A percentile compares a stretch with the other conserved stretches of the same genome.
Evolutionary conservation across 2,329 filamentous ascomycete species (phyloP).

Genomic region (Aspergillus pseudonomiae): DNA sequence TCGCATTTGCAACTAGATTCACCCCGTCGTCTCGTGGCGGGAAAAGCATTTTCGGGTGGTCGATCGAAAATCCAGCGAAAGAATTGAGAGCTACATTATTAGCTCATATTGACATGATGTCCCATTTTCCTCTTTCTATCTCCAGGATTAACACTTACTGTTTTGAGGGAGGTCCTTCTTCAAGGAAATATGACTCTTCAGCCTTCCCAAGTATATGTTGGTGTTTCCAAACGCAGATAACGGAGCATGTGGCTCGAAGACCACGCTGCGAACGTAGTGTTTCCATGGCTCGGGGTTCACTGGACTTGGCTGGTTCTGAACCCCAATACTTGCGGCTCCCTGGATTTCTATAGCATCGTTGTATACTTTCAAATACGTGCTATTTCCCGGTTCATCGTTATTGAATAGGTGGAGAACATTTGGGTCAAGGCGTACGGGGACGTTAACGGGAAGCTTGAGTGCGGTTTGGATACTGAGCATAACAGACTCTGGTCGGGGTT

Average conservation of each 20-base stretch:
- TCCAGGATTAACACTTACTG: conserved; percentile 9
- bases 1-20: conserved; percentile 26
- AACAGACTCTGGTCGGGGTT: conserved; percentile 25
- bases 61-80: conserved; percentile 23
- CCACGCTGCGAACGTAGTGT: background rate
- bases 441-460: conserved; percentile 22
- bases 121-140: background rate
- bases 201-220: background rate
- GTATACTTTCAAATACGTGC: conserved; percentile 4
- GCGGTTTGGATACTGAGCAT: conserved; percentile 24
- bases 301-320: conserved; percentile 14
- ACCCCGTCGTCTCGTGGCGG: conserved; percentile 23
- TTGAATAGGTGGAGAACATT: conserved; percentile 22
- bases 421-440: conserved; percentile 24
- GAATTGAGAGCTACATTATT: conserved; percentile 21
- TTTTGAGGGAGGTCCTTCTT: conserved; percentile 22
- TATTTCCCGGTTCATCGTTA: conserved; percentile 15
- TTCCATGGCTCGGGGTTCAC: conserved; percentile 1
- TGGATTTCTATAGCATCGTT: conserved; percentile 21
- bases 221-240: conserved; percentile 3
- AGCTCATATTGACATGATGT: background rate
- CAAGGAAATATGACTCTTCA: conserved; percentile 25
- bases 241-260: conserved; percentile 2
- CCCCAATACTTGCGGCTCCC: conserved; percentile 26
- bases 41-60: conserved; percentile 23